Evolutionary conservation across 805 yeast genomes (phyloP).

Genomic region (Ogataea degrootiae): DNA sequence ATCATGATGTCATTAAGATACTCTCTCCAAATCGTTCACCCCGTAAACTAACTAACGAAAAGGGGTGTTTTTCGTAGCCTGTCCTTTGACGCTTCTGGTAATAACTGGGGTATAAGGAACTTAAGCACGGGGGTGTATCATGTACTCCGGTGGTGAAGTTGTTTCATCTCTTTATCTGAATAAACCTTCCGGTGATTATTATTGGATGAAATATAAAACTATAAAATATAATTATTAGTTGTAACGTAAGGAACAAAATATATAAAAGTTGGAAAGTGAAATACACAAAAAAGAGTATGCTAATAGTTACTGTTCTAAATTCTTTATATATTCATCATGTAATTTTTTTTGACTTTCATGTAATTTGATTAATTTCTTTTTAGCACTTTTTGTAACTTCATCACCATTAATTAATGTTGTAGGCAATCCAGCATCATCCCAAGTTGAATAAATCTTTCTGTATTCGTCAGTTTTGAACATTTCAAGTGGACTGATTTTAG

Average conservation of each 20-base stretch:
- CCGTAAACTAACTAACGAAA: no score
- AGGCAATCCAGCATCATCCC: constrained; percentile 87
- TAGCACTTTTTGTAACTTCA: constrained; percentile 78
- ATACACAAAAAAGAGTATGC: background rate
- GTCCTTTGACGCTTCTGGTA: no score
- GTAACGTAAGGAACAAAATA: background rate
- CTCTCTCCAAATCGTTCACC: no score
- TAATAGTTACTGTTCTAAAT: background rate
- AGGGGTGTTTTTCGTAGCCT: no score
- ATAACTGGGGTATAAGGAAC: no score
- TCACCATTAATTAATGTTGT: constrained; percentile 70
- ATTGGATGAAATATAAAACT: no score
- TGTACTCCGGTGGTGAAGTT: no score
- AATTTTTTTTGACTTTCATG: constrained; percentile 79
- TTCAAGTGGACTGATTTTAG: constrained; percentile 63
- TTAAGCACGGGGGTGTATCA: no score
- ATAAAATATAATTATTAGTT: background rate
- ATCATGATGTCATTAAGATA: no score
- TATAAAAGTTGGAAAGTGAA: background rate
- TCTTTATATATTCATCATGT: constrained; percentile 55
- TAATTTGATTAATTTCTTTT: constrained; percentile 76
- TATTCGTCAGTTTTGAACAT: constrained; percentile 58
- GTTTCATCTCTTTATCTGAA: no score
- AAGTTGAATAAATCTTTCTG: constrained; percentile 47
- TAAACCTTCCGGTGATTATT: no score